Conservation (phyloP, 1,139 yeast species). For the Kurtzmaniella quercitrusa region DNA sequence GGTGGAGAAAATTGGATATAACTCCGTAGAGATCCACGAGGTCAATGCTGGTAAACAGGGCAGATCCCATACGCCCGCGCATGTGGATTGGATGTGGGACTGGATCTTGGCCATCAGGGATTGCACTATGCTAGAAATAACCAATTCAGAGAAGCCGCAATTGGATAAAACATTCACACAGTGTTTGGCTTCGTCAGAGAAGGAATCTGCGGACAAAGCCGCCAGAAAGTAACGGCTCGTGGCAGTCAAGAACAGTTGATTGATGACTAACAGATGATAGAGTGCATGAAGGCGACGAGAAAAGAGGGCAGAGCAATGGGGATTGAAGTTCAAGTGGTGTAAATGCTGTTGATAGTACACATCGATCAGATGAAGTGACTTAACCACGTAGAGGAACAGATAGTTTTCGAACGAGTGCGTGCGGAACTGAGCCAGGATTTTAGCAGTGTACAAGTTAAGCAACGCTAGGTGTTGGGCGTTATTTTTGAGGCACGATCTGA, state of each 20-base stretch:
- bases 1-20: slow-evolving; percentile 36
- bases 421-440: slow-evolving; percentile 14
- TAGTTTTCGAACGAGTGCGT: slow-evolving; percentile 1
- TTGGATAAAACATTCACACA: slow-evolving; percentile 4
- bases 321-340: slow-evolving; percentile 18
- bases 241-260: not conserved
- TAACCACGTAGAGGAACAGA: slow-evolving; percentile 11
- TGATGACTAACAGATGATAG: slow-evolving; percentile 11
- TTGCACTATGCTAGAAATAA: slow-evolving; percentile 37
- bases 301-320: slow-evolving; percentile 18
- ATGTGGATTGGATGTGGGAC: slow-evolving; percentile 27
- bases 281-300: slow-evolving; percentile 24
- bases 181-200: slow-evolving; percentile 1
- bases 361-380: slow-evolving; percentile 13
- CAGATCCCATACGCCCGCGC: slow-evolving; percentile 37
- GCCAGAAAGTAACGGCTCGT: not conserved
- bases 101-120: slow-evolving; percentile 39
- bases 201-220: not conserved
- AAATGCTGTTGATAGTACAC: slow-evolving; percentile 16
- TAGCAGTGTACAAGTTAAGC: slow-evolving; percentile 31
- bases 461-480: slow-evolving; percentile 30
- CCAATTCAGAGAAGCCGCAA: slow-evolving; percentile 25
- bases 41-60: slow-evolving; percentile 35
- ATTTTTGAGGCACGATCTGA: slow-evolving; percentile 35
- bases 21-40: slow-evolving; percentile 32